phyloP scores from a whole-genome alignment of 371 early-diverging fungal genomes.

The Mucor irregularis region DNA sequence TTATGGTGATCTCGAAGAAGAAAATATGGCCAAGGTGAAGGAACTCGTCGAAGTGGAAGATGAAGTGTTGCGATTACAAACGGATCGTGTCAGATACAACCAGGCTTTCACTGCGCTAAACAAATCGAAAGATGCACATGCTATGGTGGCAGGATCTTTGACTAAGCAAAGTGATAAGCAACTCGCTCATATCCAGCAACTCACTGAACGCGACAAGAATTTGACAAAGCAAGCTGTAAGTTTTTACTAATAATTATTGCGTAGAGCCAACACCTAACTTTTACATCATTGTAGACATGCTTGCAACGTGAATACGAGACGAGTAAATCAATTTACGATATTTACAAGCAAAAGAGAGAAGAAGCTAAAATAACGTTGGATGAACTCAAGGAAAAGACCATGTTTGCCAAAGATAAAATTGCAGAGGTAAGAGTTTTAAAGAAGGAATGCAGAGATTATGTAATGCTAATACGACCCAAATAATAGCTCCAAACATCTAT shows the following conservation, averaged over 20 bases:
- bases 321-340: constrained; percentile 50
- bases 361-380: constrained; percentile 44
- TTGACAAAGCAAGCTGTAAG: constrained; percentile 36
- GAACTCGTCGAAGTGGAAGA: constrained; percentile 76
- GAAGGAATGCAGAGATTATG: no score
- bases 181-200: constrained; percentile 39
- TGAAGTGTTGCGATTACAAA: constrained; percentile 67
- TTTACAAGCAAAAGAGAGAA: constrained; percentile 48
- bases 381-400: constrained; percentile 45
- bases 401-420: constrained; percentile 23
- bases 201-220: constrained; percentile 38
- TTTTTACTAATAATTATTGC: neutral
- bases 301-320: constrained; percentile 23
- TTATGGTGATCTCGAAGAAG: constrained; percentile 80
- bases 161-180: constrained; percentile 45
- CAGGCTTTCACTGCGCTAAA: constrained; percentile 44
- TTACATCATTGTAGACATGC: constrained; percentile 17
- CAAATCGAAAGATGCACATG: constrained; percentile 38
- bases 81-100: constrained; percentile 58
- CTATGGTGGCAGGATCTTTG: constrained; percentile 30
- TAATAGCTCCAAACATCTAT: constrained; percentile 51
- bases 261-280: neutral
- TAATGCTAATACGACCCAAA: neutral
- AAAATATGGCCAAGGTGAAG: constrained; percentile 72
- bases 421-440: constrained; percentile 9